phyloP scores from a whole-genome alignment of 1,284 basidiomycete species.

The Ceratobasidium sp. region DNA sequence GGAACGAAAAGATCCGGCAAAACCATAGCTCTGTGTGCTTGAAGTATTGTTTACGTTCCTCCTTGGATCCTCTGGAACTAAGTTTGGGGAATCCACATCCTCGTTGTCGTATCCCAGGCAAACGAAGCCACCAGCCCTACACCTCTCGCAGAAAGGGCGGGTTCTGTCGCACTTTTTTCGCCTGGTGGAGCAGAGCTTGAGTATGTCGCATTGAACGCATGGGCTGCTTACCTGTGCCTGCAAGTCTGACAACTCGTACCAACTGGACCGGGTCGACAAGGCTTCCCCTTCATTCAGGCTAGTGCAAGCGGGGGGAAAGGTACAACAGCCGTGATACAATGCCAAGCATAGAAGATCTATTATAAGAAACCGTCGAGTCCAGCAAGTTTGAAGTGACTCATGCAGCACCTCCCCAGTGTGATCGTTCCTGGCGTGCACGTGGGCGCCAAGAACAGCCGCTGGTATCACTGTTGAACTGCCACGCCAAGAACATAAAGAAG shows the following conservation, averaged over 20 bases:
- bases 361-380: too few species aligned
- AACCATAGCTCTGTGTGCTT: too few species aligned
- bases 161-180: slow-evolving; percentile 32
- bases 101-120: slow-evolving; percentile 31
- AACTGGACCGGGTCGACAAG: neutral
- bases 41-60: too few species aligned
- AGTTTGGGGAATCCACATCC: neutral
- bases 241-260: slow-evolving; percentile 16
- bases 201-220: too few species aligned
- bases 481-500: too few species aligned
- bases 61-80: neutral
- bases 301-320: neutral
- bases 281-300: neutral
- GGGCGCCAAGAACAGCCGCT: too few species aligned
- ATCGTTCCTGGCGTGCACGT: too few species aligned
- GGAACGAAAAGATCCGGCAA: neutral
- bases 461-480: too few species aligned
- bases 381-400: too few species aligned
- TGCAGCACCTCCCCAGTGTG: too few species aligned
- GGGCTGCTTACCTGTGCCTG: neutral
- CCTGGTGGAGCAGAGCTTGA: neutral
- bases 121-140: slow-evolving; percentile 13
- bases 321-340: too few species aligned
- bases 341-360: too few species aligned
- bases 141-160: slow-evolving; percentile 20